phyloP scores from a whole-genome alignment of 2,329 filamentous ascomycete genomes.

The Penicillium sp. region DNA sequence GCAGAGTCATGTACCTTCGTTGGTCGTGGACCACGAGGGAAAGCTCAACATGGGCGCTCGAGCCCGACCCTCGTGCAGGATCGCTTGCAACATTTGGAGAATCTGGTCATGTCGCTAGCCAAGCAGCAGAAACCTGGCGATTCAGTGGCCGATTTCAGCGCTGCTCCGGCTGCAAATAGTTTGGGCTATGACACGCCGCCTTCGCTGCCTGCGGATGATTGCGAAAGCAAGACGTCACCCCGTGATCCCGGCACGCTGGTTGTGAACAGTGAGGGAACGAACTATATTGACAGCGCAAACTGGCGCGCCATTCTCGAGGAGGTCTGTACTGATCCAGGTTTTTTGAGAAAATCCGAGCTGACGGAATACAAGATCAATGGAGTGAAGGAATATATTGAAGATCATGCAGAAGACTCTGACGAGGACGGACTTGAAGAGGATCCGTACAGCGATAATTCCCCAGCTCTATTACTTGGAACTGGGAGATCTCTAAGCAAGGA shows the following conservation, averaged over 20 bases:
- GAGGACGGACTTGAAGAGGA: slow-evolving; percentile 25
- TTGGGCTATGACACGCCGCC: slow-evolving; percentile 11
- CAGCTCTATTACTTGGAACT: slow-evolving; percentile 30
- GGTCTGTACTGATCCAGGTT: slow-evolving; percentile 20
- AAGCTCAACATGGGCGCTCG: slow-evolving; percentile 24
- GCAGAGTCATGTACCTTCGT: slow-evolving; percentile 33
- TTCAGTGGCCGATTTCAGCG: slow-evolving; percentile 9
- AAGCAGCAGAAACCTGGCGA: slow-evolving; percentile 26
- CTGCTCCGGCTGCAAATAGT: slow-evolving; percentile 3
- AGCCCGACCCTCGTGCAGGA: slow-evolving; percentile 34
- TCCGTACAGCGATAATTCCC: slow-evolving; percentile 19
- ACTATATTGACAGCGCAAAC: slow-evolving; percentile 37
- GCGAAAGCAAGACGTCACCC: slow-evolving; percentile 13
- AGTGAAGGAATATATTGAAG: slow-evolving; percentile 32
- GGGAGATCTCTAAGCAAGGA: slow-evolving; percentile 26
- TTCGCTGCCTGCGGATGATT: slow-evolving; percentile 8
- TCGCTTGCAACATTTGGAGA: slow-evolving; percentile 38
- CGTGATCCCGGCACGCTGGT: slow-evolving; percentile 32
- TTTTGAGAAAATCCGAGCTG: slow-evolving; percentile 4
- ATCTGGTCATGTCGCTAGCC: slow-evolving; percentile 35
- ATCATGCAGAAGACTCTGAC: slow-evolving; percentile 20
- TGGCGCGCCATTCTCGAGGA: slow-evolving; percentile 39
- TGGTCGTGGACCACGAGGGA: slow-evolving; percentile 34
- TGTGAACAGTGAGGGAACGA: slow-evolving; percentile 31
- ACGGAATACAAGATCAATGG: slow-evolving; percentile 31